Percentiles rank a stretch among this genome's conserved stretches.
These are phyloP conservation scores for Tricholoma hemisulphureum DNA, from an alignment of 768 basidiomycete species.

Conservation along the genomic window DNA sequence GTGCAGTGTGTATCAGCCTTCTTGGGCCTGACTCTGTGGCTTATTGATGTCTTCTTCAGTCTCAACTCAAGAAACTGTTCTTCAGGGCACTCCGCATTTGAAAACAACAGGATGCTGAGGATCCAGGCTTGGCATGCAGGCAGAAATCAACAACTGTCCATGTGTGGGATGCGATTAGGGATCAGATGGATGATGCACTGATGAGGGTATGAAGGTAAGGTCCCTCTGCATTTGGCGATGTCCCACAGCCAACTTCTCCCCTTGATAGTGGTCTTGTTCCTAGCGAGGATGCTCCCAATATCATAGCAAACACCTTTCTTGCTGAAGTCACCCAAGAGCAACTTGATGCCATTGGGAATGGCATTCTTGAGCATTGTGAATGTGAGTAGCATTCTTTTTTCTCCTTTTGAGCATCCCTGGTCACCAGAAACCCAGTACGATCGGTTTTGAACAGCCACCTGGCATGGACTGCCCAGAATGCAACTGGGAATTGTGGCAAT, in stretches of 20 bases:
- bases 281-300: constrained; percentile 30
- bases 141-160: constrained; percentile 11
- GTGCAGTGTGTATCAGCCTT: constrained; percentile 23
- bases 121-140: constrained; percentile 16
- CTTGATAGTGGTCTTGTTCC: constrained; percentile 21
- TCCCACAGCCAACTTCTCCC: neutral
- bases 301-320: constrained; percentile 32
- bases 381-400: constrained; percentile 14
- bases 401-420: neutral
- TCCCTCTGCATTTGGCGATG: neutral
- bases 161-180: constrained; percentile 27
- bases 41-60: constrained; percentile 15
- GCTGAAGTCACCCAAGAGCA: constrained; percentile 24
- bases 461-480: constrained; percentile 27
- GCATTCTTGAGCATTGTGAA: constrained; percentile 28
- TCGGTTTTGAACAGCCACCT: constrained; percentile 26
- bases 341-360: constrained; percentile 19
- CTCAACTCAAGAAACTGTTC: constrained; percentile 30
- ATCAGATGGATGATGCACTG: constrained; percentile 26
- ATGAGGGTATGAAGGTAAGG: constrained; percentile 17
- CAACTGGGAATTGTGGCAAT: constrained; percentile 31
- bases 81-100: constrained; percentile 29
- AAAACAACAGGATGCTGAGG: constrained; percentile 28
- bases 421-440: constrained; percentile 13
- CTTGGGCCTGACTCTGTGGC: neutral